Evolutionary conservation across 2,329 filamentous ascomycete genomes (phyloP), one percentile per base, ranked within the genome.

Genomic region (Mollisia scopiformis): DNA sequence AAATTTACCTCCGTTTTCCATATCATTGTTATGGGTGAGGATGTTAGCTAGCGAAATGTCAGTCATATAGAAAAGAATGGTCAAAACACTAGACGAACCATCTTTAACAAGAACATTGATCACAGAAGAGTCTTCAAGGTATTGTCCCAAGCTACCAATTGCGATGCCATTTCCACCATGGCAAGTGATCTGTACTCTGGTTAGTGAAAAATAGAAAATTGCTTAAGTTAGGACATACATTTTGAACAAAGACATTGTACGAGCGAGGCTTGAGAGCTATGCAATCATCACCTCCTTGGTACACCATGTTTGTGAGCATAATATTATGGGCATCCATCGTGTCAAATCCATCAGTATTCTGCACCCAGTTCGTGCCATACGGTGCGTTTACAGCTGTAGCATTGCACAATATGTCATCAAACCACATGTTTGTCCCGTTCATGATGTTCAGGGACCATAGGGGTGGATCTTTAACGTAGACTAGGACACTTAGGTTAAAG

Each of bases 261-360:
- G 77, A 80, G n/a, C 82, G 77, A 0, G 82, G 81, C 62, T 85
- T 86, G 63, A 85, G 80, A 3, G 83, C 83, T 30, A 85, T 77
- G 60, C 82, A 85, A 69, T 85, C 82, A 64, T 85, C 82, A 46
- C 83, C 82, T 10, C 83, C 83, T 73, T 84, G 81, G 66, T 83
- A 85, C 6, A 76, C 72, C 55, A 85, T 79, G 60, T 83, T 82
- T 3, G 73, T 79, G 5, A 85, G 74, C 6, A 70, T 72, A 50
- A 85, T 73, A 62, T 85, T 82, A 8, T 73, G 66, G 1, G 76
- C 77, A 63, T 85, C 82, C 82, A 85, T 84, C 0, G 83, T 85
- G 64, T 85, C 77, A 62, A 84, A 84, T 2, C 82, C 83, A 68
- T 84, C 82, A 0, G 82, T 84, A 64, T 85, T 85, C 68, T 84